Conservation (phyloP, 2,329 filamentous ascomycete species). For the Rutstroemia sp. region DNA sequence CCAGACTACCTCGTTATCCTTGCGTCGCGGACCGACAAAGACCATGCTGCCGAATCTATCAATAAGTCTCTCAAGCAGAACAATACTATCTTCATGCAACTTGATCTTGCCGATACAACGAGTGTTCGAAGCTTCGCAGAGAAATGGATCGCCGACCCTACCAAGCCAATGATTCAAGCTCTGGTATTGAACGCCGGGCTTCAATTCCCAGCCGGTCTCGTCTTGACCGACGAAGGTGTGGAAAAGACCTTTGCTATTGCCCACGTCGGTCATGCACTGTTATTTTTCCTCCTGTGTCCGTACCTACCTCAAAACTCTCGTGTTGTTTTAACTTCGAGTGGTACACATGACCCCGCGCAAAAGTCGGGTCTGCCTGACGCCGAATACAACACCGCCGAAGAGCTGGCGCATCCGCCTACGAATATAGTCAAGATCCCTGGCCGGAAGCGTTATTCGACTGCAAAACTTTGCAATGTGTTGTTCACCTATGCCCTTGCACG, state of each 20-base stretch:
- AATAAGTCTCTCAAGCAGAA: conserved; percentile 34
- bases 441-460: conserved; percentile 36
- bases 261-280: conserved; percentile 43
- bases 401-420: conserved; percentile 34
- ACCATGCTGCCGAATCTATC: conserved; percentile 25
- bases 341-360: conserved; percentile 40
- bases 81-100: conserved; percentile 35
- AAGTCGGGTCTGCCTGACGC: conserved; percentile 24
- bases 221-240: conserved; percentile 35
- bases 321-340: conserved; percentile 38
- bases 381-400: conserved; percentile 36
- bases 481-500: conserved; percentile 40
- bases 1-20: conserved; percentile 37
- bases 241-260: conserved; percentile 43
- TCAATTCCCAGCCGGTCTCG: conserved; percentile 31
- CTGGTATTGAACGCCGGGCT: conserved; percentile 43
- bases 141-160: background rate
- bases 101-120: conserved; percentile 22
- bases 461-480: conserved; percentile 41
- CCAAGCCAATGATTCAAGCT: conserved; percentile 34
- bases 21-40: conserved; percentile 35
- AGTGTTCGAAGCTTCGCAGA: conserved; percentile 29
- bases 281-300: conserved; percentile 40
- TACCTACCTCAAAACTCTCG: conserved; percentile 33
- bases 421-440: conserved; percentile 27